Conservation (phyloP, 2,329 filamentous ascomycete species). For the Lachnellula subtilissima region DNA sequence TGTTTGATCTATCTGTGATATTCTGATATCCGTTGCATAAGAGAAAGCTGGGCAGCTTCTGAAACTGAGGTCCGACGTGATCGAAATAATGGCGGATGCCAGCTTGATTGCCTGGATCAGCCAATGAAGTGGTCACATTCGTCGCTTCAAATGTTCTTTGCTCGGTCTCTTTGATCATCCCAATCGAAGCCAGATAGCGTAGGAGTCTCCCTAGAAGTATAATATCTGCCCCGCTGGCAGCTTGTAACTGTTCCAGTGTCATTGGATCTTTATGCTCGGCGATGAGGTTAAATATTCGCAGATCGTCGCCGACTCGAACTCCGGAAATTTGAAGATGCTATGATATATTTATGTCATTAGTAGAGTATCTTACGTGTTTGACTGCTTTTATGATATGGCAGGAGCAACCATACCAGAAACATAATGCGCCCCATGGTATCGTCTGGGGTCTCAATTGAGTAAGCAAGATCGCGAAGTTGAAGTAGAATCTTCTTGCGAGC, state of each 20-base stretch:
- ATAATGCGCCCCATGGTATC: too few species aligned
- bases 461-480: too few species aligned
- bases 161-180: slow-evolving; percentile 28
- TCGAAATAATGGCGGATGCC: slow-evolving; percentile 27
- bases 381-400: too few species aligned
- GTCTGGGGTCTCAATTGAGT: too few species aligned
- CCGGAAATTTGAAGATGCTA: slow-evolving; percentile 3
- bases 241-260: slow-evolving; percentile 17
- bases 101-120: slow-evolving; percentile 26
- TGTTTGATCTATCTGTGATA: slow-evolving; percentile 4
- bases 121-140: slow-evolving; percentile 26
- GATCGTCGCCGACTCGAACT: slow-evolving; percentile 8
- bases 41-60: slow-evolving; percentile 31
- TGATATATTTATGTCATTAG: too few species aligned
- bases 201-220: slow-evolving; percentile 29
- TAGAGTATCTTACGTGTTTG: too few species aligned
- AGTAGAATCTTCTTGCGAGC: too few species aligned
- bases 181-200: slow-evolving; percentile 31
- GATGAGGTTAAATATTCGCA: slow-evolving; percentile 19
- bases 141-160: slow-evolving; percentile 29
- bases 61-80: slow-evolving; percentile 20
- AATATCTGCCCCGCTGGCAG: slow-evolving; percentile 25
- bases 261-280: slow-evolving; percentile 13
- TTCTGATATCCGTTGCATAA: slow-evolving; percentile 18
- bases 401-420: too few species aligned